phyloP scores from a whole-genome alignment of 2,329 filamentous ascomycete genomes.

The Colletotrichum higginsianum region DNA sequence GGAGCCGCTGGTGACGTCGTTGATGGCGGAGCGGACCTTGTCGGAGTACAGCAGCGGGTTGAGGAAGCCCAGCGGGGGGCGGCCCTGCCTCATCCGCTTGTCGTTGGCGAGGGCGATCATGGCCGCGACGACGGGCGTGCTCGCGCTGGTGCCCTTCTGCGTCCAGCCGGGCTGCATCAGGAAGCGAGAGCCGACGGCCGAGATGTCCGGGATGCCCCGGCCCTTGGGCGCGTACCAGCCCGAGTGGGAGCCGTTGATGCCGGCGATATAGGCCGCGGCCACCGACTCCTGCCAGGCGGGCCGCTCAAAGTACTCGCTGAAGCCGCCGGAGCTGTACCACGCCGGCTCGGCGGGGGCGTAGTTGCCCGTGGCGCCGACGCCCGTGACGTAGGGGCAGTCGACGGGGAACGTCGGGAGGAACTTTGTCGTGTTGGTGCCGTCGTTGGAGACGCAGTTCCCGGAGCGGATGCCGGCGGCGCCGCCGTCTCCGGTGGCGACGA shows the following conservation, averaged over 20 bases:
- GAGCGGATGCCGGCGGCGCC: too few relatives aligned
- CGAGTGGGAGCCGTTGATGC: slow-evolving; percentile 59
- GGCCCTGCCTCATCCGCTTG: slow-evolving; percentile 54
- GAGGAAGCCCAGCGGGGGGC: slow-evolving; percentile 59
- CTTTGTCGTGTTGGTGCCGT: too few relatives aligned
- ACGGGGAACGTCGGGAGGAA: too few relatives aligned
- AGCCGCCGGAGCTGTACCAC: slow-evolving; percentile 58
- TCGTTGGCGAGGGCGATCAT: slow-evolving; percentile 61
- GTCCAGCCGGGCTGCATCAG: slow-evolving; percentile 46
- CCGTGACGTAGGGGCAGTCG: too few relatives aligned
- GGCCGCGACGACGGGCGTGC: slow-evolving; percentile 57
- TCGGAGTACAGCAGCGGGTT: slow-evolving; percentile 58
- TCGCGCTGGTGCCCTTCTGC: slow-evolving; percentile 52
- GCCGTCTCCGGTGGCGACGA: too few relatives aligned
- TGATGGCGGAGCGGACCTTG: slow-evolving; percentile 19
- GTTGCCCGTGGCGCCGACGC: slow-evolving; percentile 44
- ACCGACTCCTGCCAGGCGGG: slow-evolving; percentile 58
- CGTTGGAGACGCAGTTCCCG: too few relatives aligned
- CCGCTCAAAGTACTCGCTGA: slow-evolving; percentile 61
- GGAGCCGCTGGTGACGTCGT: slow-evolving; percentile 11
- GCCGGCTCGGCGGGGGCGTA: slow-evolving; percentile 55
- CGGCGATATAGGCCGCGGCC: slow-evolving; percentile 56
- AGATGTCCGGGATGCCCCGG: slow-evolving; percentile 62
- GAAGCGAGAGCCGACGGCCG: slow-evolving; percentile 69
- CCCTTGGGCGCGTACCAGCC: slow-evolving; percentile 59